Evolutionary conservation across 1,284 basidiomycete species (phyloP).

Genomic region (Apiotrichum gracile): DNA sequence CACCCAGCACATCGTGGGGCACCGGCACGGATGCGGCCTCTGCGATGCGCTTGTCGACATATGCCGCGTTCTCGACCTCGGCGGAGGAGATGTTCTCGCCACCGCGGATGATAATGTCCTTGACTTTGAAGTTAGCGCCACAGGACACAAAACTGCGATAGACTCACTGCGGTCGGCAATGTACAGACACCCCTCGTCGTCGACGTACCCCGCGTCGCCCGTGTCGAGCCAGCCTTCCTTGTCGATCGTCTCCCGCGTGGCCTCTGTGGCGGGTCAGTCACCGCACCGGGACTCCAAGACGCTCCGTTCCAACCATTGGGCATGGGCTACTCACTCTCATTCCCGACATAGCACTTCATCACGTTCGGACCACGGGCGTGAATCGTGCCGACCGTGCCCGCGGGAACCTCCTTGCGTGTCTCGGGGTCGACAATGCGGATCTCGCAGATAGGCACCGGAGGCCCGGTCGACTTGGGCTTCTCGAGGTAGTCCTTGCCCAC

Average conservation of each 20-base stretch:
- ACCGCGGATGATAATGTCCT: conserved; percentile 39
- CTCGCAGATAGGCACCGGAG: conserved; percentile 31
- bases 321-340: conserved; percentile 4
- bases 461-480: conserved; percentile 14
- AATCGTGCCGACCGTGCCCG: conserved; percentile 27
- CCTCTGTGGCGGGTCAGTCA: not conserved
- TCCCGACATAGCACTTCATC: conserved; percentile 37
- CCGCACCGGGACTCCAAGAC: no score
- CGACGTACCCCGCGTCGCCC: conserved; percentile 35
- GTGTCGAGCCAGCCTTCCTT: conserved; percentile 43
- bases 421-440: conserved; percentile 30
- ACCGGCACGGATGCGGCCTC: conserved; percentile 37
- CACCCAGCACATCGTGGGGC: conserved; percentile 32
- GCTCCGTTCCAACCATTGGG: not conserved
- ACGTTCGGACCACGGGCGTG: conserved; percentile 34
- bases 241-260: conserved; percentile 16
- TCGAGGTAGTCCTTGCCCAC: conserved; percentile 31
- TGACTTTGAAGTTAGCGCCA: conserved; percentile 7
- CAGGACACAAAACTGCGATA: not conserved
- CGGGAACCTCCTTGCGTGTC: conserved; percentile 19
- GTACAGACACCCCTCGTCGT: conserved; percentile 35
- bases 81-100: conserved; percentile 40
- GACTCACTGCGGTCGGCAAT: conserved; percentile 30
- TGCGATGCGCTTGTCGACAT: conserved; percentile 24
- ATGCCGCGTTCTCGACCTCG: conserved; percentile 40